Conservation (phyloP, 371 early-diverging fungal genomes). For the Funneliformis caledonium region DNA sequence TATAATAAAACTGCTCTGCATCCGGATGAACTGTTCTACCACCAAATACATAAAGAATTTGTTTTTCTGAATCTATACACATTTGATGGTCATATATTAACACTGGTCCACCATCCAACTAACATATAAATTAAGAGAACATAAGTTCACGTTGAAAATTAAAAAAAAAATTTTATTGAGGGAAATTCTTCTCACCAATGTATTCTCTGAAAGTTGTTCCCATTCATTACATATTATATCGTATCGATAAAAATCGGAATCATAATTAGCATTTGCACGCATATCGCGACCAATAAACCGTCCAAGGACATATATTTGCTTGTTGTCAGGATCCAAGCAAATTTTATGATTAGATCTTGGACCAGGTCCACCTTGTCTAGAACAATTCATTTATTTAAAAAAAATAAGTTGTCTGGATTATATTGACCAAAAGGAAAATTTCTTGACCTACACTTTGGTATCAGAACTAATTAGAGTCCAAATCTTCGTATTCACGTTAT, state of each 20-base stretch:
- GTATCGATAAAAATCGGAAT: constrained; percentile 89
- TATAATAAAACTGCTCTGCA: constrained; percentile 68
- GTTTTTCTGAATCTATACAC: constrained; percentile 76
- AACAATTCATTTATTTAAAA: constrained; percentile 11
- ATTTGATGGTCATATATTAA: constrained; percentile 95
- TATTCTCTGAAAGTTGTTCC: constrained; percentile 76
- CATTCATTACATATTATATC: constrained; percentile 71
- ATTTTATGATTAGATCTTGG: constrained; percentile 94
- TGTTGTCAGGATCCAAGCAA: constrained; percentile 77
- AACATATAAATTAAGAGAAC: background rate
- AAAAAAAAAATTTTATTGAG: background rate
- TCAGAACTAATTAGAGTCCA: constrained; percentile 83
- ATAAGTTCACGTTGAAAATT: background rate
- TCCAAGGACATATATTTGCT: constrained; percentile 84
- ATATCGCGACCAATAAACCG: constrained; percentile 81
- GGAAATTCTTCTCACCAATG: constrained; percentile 53
- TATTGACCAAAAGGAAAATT: no score
- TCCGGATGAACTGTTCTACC: constrained; percentile 74
- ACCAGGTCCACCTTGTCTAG: constrained; percentile 84
- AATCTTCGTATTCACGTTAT: constrained; percentile 55
- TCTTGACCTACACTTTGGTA: constrained; percentile 61
- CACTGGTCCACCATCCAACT: constrained; percentile 83
- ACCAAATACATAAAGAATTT: constrained; percentile 88
- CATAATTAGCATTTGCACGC: constrained; percentile 62
- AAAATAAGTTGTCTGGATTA: background rate